These are phyloP conservation scores for Xerocomus spinulosus DNA, from an alignment of 768 basidiomycete genomes.

Conservation along the genomic window DNA sequence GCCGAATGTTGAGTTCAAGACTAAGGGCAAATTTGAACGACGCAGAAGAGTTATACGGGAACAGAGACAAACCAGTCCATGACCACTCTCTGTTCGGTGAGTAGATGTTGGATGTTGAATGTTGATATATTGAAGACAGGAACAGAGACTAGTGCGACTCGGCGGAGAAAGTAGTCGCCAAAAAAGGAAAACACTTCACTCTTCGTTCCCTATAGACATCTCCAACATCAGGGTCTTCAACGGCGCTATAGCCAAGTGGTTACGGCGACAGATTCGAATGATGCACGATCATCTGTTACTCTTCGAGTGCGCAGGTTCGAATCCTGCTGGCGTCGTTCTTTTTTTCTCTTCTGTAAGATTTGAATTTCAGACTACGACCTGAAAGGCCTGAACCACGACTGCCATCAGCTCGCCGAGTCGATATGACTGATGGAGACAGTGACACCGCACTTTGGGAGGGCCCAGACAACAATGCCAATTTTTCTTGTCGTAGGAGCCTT, in stretches of 20 bases:
- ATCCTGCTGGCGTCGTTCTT: slow-evolving; percentile 38
- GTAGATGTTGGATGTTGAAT: too few species aligned
- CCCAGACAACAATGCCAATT: background rate
- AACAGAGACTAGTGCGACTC: background rate
- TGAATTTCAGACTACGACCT: background rate
- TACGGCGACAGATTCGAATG: slow-evolving; percentile 71
- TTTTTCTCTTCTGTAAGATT: background rate
- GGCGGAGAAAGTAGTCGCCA: background rate
- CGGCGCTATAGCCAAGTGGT: slow-evolving; percentile 72
- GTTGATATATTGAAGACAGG: background rate
- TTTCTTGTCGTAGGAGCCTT: background rate
- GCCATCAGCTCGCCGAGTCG: too few species aligned
- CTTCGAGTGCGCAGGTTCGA: slow-evolving; percentile 40
- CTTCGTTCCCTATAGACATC: too few species aligned
- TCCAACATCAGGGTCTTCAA: too few species aligned
- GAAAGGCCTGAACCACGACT: too few species aligned
- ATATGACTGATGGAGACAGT: background rate
- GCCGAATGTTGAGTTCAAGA: slow-evolving; percentile 74
- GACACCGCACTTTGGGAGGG: slow-evolving; percentile 4
- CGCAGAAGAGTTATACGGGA: background rate
- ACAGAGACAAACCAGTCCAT: slow-evolving; percentile 48
- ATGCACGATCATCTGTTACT: slow-evolving; percentile 32
- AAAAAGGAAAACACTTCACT: slow-evolving; percentile 7
- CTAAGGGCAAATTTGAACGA: slow-evolving; percentile 32
- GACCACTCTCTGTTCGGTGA: background rate